Evolutionary conservation across 192 early-diverging fungal genomes (phyloP).

Genomic region (Backusella tuberculispora): DNA sequence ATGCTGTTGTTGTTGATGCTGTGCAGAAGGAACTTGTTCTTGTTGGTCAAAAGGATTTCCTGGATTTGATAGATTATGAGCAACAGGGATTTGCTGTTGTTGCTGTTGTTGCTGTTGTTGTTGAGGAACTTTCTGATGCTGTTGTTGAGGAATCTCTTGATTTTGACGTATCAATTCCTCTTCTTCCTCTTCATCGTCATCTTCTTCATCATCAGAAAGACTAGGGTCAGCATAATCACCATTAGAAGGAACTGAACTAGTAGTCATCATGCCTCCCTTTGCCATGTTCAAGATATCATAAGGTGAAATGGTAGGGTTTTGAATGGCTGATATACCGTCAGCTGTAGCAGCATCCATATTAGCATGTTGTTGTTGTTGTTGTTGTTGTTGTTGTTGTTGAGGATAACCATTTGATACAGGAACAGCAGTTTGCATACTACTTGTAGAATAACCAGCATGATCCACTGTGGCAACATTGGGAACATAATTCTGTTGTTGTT

Average conservation of each 20-base stretch:
- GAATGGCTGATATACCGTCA: neutral
- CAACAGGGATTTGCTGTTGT: no score
- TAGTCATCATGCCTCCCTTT: neutral
- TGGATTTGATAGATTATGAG: no score
- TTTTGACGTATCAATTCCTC: no score
- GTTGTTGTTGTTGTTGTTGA: neutral
- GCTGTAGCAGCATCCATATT: neutral
- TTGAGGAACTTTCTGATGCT: no score
- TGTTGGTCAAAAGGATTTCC: no score
- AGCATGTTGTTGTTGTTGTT: neutral
- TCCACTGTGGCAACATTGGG: no score
- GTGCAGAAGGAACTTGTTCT: no score
- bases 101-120: no score
- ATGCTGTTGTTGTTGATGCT: no score
- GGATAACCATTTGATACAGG: neutral
- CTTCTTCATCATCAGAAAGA: neutral
- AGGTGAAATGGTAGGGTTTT: neutral
- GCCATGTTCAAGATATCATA: constrained; percentile 9
- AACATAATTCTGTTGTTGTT: no score
- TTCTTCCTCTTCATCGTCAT: neutral
- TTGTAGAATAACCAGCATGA: no score
- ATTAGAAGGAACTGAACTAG: neutral
- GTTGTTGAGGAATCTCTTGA: no score
- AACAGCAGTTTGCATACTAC: neutral
- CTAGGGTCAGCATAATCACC: neutral